A percentile compares a stretch with the other conserved stretches of the same genome.
phyloP scores from a whole-genome alignment of 495 filamentous ascomycete species.

The Extremus antarcticus region DNA sequence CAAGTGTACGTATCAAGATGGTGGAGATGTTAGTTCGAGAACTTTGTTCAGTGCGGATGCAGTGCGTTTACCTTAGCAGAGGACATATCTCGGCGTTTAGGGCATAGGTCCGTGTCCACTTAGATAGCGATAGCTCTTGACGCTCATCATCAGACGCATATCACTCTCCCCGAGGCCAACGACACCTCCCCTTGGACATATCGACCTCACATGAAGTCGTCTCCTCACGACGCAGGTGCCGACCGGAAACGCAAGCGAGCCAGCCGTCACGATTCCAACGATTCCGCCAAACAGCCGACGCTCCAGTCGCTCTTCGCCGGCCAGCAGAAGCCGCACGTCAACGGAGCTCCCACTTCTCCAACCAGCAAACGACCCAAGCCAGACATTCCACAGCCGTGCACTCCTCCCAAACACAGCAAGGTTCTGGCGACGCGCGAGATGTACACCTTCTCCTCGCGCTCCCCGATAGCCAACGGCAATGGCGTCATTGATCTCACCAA shows the following conservation, averaged over 20 bases:
- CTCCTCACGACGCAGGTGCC: not conserved
- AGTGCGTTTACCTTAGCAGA: not conserved
- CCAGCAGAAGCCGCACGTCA: conserved; percentile 9
- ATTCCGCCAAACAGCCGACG: conserved; percentile 12
- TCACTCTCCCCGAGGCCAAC: no score
- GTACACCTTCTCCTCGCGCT: conserved; percentile 21
- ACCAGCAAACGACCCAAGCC: conserved; percentile 19
- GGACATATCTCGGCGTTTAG: not conserved
- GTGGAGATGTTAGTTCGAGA: no score
- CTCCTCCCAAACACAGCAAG: conserved; percentile 4
- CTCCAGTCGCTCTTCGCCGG: conserved; percentile 10
- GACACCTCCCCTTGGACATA: no score
- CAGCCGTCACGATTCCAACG: conserved; percentile 5
- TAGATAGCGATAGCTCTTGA: not conserved
- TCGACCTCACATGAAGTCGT: conserved; percentile 1
- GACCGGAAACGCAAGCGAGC: conserved; percentile 13
- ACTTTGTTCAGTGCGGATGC: no score
- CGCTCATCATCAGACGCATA: no score
- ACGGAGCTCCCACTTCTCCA: not conserved
- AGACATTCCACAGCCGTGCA: conserved; percentile 5
- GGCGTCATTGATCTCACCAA: conserved; percentile 20
- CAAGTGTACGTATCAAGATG: no score
- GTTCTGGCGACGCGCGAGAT: conserved; percentile 16
- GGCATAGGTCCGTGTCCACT: not conserved
- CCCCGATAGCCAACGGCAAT: conserved; percentile 8